A percentile compares a stretch with the other conserved stretches of the same genome.
phyloP scores from a whole-genome alignment of 495 filamentous ascomycete genomes.

The Hyaloscypha finlandica region DNA sequence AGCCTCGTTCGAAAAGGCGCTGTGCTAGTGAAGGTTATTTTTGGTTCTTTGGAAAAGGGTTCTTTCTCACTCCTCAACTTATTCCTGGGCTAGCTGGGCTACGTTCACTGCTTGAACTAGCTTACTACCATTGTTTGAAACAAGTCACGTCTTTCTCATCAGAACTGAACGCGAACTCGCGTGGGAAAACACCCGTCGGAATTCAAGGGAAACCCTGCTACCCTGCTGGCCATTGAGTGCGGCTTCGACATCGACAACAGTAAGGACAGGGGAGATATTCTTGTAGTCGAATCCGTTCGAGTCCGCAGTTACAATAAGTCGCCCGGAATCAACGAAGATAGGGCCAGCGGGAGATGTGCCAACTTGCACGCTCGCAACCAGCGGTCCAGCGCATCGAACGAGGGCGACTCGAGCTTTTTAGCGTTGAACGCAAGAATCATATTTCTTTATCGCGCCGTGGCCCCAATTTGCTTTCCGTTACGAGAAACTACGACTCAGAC shows the following conservation, averaged over 20 bases:
- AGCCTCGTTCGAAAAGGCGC: too few species aligned
- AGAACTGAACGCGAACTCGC: slow-evolving; percentile 30
- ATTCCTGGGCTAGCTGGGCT: not conserved
- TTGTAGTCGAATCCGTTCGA: slow-evolving; percentile 26
- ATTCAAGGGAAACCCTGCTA: slow-evolving; percentile 25
- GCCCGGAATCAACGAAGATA: slow-evolving; percentile 22
- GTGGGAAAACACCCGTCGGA: slow-evolving; percentile 25
- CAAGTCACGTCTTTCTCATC: slow-evolving; percentile 32
- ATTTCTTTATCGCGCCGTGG: slow-evolving; percentile 31
- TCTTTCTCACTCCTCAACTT: not conserved
- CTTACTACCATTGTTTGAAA: slow-evolving; percentile 23
- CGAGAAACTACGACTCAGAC: slow-evolving; percentile 30
- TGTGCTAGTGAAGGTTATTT: too few species aligned
- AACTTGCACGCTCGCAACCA: slow-evolving; percentile 33
- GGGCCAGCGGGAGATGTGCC: slow-evolving; percentile 34
- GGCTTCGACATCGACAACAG: slow-evolving; percentile 32
- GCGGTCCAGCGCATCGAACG: slow-evolving; percentile 31
- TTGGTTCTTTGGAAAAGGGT: not conserved
- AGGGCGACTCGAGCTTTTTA: slow-evolving; percentile 32
- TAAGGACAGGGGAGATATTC: slow-evolving; percentile 32
- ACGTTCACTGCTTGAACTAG: not conserved
- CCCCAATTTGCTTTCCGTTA: slow-evolving; percentile 25
- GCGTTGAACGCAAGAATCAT: slow-evolving; percentile 32
- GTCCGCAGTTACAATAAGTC: slow-evolving; percentile 30
- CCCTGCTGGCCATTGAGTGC: slow-evolving; percentile 28